Percentiles rank a stretch among this genome's conserved stretches.
Evolutionary conservation across 257 asterid species (phyloP).

Genomic region (Solanum piurae): DNA sequence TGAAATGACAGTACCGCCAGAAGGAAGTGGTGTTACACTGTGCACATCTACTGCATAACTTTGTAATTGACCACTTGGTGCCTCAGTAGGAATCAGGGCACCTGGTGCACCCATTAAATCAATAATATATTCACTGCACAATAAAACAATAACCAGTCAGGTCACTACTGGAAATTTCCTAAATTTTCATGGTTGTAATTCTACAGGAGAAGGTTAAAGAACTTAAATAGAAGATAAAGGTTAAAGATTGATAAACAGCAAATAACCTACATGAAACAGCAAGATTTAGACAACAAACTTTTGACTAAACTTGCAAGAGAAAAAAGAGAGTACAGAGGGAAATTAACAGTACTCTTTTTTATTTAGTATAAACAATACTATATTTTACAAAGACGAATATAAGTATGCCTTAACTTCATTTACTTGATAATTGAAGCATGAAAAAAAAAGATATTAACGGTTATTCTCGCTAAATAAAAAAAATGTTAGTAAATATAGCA

Average conservation of each 20-base stretch:
- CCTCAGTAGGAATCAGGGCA: conserved; percentile 84
- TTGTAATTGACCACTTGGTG: conserved; percentile 54
- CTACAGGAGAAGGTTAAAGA: neutral
- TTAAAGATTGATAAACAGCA: neutral
- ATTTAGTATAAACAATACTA: neutral
- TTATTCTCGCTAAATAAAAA: neutral
- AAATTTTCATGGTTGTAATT: neutral
- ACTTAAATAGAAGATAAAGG: neutral
- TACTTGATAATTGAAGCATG: neutral
- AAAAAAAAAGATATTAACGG: neutral
- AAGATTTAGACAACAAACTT: neutral
- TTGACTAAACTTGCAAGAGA: neutral
- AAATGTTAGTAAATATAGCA: neutral
- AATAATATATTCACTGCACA: conserved; percentile 87
- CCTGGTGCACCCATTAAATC: conserved; percentile 99
- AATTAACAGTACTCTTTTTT: neutral
- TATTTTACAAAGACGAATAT: neutral
- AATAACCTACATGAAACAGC: neutral
- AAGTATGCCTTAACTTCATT: neutral
- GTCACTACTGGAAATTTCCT: neutral
- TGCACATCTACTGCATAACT: conserved; percentile 48
- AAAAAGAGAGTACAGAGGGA: neutral
- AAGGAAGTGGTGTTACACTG: conserved; percentile 19
- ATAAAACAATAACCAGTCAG: neutral
- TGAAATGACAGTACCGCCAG: conserved; percentile 17